These are phyloP conservation scores for Davidsoniella neocaledoniae DNA, from an alignment of 2,329 filamentous ascomycete species.

Conservation along the genomic window DNA sequence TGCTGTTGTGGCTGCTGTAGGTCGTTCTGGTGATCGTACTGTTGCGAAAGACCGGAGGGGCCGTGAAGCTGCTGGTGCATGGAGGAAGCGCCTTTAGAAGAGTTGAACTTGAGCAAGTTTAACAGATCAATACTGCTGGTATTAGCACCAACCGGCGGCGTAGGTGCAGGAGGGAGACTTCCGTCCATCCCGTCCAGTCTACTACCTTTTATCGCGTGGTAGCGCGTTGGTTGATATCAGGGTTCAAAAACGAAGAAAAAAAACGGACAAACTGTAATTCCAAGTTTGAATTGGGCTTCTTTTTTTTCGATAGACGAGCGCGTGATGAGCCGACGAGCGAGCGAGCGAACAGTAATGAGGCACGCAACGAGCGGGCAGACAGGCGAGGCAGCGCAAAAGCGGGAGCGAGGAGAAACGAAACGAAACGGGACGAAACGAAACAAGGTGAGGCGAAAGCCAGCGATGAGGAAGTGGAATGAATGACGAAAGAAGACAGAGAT, in stretches of 20 bases:
- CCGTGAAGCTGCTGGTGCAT: slow-evolving; percentile 18
- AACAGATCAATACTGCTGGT: slow-evolving; percentile 30
- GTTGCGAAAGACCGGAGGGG: slow-evolving; percentile 16
- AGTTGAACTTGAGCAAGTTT: slow-evolving; percentile 45
- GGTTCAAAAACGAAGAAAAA: slow-evolving; percentile 1
- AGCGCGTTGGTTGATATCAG: no score
- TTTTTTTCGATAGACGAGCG: slow-evolving; percentile 1
- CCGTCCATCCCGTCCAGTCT: slow-evolving; percentile 12
- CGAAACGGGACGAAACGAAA: slow-evolving; percentile 3
- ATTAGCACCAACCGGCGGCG: slow-evolving; percentile 24
- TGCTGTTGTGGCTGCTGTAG: slow-evolving; percentile 14
- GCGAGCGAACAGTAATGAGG: no score
- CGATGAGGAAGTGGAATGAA: not conserved
- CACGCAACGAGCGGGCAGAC: no score
- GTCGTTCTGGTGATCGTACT: slow-evolving; percentile 18
- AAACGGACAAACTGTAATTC: not conserved
- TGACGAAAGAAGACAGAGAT: not conserved
- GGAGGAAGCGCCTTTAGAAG: slow-evolving; percentile 18
- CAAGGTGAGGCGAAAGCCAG: not conserved
- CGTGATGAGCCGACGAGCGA: slow-evolving; percentile 5
- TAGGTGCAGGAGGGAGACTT: slow-evolving; percentile 34
- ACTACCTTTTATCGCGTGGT: not conserved
- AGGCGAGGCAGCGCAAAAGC: no score
- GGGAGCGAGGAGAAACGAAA: not conserved
- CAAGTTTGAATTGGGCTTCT: not conserved